Percentiles rank a stretch among this genome's conserved stretches.
phyloP scores from a whole-genome alignment of 805 yeast genomes.

The Candida lessepsii region DNA sequence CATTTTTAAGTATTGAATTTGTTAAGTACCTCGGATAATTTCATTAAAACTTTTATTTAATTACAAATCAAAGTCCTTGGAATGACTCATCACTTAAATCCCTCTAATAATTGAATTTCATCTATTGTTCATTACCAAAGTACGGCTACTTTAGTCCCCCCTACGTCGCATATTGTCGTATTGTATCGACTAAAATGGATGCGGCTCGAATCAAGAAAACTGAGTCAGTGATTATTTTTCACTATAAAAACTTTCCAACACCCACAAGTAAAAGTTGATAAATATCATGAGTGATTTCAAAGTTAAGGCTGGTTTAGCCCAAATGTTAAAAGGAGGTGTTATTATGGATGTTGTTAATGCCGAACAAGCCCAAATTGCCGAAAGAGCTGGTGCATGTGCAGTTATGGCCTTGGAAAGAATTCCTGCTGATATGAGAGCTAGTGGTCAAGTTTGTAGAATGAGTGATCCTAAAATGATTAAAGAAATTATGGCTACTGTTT shows the following conservation, averaged over 20 bases:
- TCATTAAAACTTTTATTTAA: no score
- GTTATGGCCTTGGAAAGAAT: conserved; percentile 86
- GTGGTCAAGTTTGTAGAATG: conserved; percentile 84
- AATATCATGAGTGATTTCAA: conserved; percentile 28
- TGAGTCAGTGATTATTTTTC: not conserved
- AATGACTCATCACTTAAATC: no score
- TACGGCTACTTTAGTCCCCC: no score
- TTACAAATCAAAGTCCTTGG: no score
- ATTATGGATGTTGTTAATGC: conserved; percentile 74
- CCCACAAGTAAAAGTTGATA: not conserved
- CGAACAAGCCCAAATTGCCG: conserved; percentile 80
- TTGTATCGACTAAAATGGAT: no score
- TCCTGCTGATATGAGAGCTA: conserved; percentile 81
- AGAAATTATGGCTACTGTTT: conserved; percentile 67
- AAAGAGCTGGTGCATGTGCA: conserved; percentile 83
- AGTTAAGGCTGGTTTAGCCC: conserved; percentile 78
- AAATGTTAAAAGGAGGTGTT: conserved; percentile 80
- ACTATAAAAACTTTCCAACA: no score
- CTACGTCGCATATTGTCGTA: no score
- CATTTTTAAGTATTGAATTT: no score
- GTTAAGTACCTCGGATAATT: no score
- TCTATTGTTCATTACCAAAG: no score
- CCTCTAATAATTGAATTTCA: no score
- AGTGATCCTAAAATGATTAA: conserved; percentile 78
- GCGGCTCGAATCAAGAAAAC: not conserved